Evolutionary conservation across 2,329 filamentous ascomycete genomes (phyloP).

Genomic region (Xylaria sp.): DNA sequence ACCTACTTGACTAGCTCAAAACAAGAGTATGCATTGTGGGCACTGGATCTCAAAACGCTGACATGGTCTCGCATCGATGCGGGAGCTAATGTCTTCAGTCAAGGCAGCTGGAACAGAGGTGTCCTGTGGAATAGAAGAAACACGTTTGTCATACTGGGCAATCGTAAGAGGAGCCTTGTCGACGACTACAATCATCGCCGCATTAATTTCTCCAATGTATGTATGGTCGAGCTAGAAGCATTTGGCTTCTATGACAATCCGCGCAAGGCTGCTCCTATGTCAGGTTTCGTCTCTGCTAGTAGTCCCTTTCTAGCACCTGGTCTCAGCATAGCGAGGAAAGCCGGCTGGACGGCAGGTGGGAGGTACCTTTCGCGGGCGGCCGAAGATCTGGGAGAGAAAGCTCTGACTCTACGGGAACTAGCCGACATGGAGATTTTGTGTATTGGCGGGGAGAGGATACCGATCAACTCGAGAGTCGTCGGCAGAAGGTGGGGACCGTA

Average conservation of each 20-base stretch:
- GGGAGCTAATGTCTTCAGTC: constrained; percentile 91
- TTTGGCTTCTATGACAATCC: constrained; percentile 98
- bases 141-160: constrained; percentile 94
- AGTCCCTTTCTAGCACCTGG: constrained; percentile 70
- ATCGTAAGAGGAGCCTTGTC: constrained; percentile 90
- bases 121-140: constrained; percentile 94
- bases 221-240: constrained; percentile 95
- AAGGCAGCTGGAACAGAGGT: constrained; percentile 97
- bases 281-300: constrained; percentile 86
- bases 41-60: constrained; percentile 85
- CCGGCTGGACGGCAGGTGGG: constrained; percentile 77
- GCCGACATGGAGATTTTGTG: constrained; percentile 97
- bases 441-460: constrained; percentile 88
- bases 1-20: constrained; percentile 98
- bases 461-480: constrained; percentile 90
- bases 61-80: constrained; percentile 97
- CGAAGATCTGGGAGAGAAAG: constrained; percentile 85
- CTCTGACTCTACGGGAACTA: constrained; percentile 82
- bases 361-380: constrained; percentile 80
- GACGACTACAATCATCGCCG: constrained; percentile 98
- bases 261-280: constrained; percentile 79
- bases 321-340: constrained; percentile 68
- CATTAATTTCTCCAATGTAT: constrained; percentile 97
- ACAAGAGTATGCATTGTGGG: constrained; percentile 98
- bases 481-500: constrained; percentile 93